A percentile compares a stretch with the other conserved stretches of the same genome.
These are phyloP conservation scores for Sporobolomyces pararoseus DNA, from an alignment of 768 basidiomycete genomes.

Conservation along the genomic window DNA sequence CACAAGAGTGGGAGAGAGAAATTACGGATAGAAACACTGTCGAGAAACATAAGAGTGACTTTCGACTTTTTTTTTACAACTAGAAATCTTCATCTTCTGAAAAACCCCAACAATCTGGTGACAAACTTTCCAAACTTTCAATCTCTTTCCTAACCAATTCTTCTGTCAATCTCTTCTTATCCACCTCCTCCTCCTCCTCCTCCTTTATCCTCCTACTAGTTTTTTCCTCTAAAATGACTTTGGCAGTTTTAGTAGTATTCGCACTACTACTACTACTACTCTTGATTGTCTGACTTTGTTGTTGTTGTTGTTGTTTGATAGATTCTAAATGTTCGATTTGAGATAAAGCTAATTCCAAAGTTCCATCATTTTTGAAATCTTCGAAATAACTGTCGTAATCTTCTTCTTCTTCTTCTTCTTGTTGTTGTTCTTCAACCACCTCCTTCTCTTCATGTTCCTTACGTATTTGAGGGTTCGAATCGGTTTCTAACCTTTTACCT, in stretches of 20 bases:
- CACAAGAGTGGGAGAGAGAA: no score
- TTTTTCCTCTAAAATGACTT: not conserved
- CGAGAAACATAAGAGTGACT: no score
- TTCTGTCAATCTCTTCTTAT: not conserved
- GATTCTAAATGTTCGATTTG: not conserved
- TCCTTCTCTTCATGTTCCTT: no score
- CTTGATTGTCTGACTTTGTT: not conserved
- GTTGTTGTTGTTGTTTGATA: not conserved
- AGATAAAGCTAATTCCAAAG: conserved; percentile 4
- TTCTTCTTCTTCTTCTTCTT: not conserved
- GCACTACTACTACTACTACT: no score
- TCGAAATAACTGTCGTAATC: conserved; percentile 12
- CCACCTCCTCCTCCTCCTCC: no score
- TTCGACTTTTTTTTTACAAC: not conserved
- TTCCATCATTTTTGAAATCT: not conserved
- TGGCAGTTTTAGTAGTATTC: not conserved
- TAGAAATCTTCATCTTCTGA: conserved; percentile 2
- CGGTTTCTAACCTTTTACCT: no score
- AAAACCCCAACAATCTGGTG: not conserved
- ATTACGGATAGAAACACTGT: no score
- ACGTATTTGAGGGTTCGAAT: no score
- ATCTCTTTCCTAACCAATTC: not conserved
- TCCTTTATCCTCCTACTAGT: not conserved
- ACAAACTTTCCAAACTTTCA: not conserved
- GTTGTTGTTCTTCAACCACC: no score